Percentiles rank a stretch among this genome's conserved stretches.
Evolutionary conservation across 148 eudicot genomes (phyloP).

Genomic region (Nepenthes gracilis): DNA sequence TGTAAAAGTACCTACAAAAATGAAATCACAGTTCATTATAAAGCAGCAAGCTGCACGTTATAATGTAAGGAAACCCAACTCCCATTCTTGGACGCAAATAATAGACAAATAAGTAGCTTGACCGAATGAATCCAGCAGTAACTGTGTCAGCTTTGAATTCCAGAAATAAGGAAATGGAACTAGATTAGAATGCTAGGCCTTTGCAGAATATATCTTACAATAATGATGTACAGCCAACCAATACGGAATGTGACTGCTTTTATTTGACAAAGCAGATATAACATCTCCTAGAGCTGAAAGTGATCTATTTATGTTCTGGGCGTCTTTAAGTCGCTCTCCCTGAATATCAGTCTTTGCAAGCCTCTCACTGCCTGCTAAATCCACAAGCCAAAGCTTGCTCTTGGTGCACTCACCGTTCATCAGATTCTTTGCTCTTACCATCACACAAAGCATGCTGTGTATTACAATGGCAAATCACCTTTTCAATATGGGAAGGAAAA

Average conservation of each 20-base stretch:
- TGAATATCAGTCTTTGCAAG: slow-evolving; percentile 84
- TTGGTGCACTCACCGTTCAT: slow-evolving; percentile 85
- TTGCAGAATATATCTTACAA: too few species aligned
- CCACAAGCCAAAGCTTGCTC: slow-evolving; percentile 98
- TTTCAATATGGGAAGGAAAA: not conserved
- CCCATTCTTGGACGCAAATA: not conserved
- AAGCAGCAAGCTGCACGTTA: not conserved
- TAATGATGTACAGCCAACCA: slow-evolving; percentile 30
- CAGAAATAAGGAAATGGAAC: slow-evolving; percentile 18
- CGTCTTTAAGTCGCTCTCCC: slow-evolving; percentile 90
- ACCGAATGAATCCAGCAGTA: slow-evolving; percentile 94
- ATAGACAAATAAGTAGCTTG: slow-evolving; percentile 3
- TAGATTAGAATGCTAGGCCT: not conserved
- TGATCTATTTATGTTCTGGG: slow-evolving; percentile 83
- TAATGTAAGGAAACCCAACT: not conserved
- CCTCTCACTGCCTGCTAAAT: slow-evolving; percentile 97
- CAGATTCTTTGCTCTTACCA: slow-evolving; percentile 70
- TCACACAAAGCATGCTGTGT: slow-evolving; percentile 75
- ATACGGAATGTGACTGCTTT: slow-evolving; percentile 85
- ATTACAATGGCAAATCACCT: not conserved
- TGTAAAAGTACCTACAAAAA: not conserved
- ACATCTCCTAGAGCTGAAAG: slow-evolving; percentile 97
- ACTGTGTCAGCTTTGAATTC: slow-evolving; percentile 86
- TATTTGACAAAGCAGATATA: slow-evolving; percentile 84
- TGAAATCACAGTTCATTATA: not conserved